Conservation (phyloP, 75 land plant genomes). For the Sequoiadendron giganteum region DNA sequence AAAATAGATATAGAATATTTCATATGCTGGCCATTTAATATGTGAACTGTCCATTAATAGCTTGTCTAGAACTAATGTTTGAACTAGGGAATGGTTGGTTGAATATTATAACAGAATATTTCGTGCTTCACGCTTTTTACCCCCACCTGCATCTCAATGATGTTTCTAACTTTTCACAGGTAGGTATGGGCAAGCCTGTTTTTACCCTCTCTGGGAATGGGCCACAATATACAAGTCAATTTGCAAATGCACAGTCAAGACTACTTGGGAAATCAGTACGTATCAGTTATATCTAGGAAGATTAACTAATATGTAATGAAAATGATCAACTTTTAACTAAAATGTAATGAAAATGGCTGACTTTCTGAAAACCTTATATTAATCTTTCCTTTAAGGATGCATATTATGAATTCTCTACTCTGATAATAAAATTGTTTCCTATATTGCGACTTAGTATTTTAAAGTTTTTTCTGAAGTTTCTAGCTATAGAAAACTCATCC, state of each 20-base stretch:
- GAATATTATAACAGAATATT: background rate
- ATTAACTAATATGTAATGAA: background rate
- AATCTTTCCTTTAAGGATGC: background rate
- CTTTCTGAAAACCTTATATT: background rate
- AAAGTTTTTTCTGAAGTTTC: background rate
- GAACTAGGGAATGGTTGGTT: background rate
- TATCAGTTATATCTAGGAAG: background rate
- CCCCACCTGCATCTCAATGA: background rate
- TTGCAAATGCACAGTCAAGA: conserved; percentile 35
- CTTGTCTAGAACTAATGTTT: background rate
- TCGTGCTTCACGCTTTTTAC: background rate
- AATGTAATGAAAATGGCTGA: background rate
- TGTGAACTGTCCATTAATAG: background rate
- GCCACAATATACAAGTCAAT: conserved; percentile 26
- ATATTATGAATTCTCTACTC: background rate
- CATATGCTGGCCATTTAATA: background rate
- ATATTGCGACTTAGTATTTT: background rate
- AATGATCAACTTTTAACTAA: background rate
- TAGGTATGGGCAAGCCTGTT: conserved; percentile 36
- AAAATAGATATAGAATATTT: background rate
- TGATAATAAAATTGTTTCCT: background rate
- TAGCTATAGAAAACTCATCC: background rate
- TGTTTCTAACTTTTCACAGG: conserved; percentile 9
- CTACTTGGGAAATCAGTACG: conserved; percentile 33
- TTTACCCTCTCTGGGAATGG: conserved; percentile 29